A percentile compares a stretch with the other conserved stretches of the same genome.
phyloP scores from a whole-genome alignment of 441 rosid species.

The Bocquillonia castaneifolia region DNA sequence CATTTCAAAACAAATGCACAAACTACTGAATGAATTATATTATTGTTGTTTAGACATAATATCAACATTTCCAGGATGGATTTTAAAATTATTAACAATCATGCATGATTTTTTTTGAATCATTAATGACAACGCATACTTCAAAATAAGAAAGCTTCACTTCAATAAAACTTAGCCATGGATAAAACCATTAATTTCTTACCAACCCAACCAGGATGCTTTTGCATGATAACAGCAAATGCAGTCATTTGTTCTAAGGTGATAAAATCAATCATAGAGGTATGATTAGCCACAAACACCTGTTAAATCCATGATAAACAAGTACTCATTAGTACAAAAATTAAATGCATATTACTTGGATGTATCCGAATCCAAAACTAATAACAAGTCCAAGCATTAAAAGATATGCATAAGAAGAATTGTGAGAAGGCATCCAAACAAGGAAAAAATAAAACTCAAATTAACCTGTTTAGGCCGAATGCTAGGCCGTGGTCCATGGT shows the following conservation, averaged over 20 bases:
- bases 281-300: slow-evolving; percentile 97
- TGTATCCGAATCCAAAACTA: background rate
- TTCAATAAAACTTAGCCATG: background rate
- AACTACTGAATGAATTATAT: background rate
- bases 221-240: slow-evolving; percentile 96
- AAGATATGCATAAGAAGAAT: background rate
- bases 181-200: slow-evolving; percentile 29
- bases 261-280: slow-evolving; percentile 97
- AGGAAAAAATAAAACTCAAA: slow-evolving; percentile 8
- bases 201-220: slow-evolving; percentile 99
- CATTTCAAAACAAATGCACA: background rate
- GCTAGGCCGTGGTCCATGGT: slow-evolving; percentile 96
- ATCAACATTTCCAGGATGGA: background rate
- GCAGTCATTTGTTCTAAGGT: slow-evolving; percentile 93
- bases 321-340: slow-evolving; percentile 15
- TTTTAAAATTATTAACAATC: background rate
- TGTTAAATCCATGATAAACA: slow-evolving; percentile 32
- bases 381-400: background rate
- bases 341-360: background rate
- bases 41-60: background rate
- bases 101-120: background rate
- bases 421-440: background rate
- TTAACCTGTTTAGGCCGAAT: slow-evolving; percentile 93
- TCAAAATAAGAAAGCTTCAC: background rate
- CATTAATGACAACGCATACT: background rate